Conservation (phyloP, 805 yeast genomes). For the Candida yuanshanica region DNA sequence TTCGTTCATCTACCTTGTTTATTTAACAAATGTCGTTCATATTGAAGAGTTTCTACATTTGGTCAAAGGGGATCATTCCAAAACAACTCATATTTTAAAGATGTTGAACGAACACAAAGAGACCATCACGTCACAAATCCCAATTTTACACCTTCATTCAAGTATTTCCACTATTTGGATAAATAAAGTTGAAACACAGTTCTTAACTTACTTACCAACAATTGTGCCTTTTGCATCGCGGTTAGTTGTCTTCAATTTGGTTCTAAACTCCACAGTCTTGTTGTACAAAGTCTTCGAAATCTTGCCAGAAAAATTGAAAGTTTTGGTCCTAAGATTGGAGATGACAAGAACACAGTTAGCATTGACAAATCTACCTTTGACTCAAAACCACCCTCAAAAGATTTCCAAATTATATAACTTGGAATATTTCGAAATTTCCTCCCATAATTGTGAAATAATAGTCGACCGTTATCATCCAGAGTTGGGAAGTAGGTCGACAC, state of each 20-base stretch:
- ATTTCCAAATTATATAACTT: constrained; percentile 1
- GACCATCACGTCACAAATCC: constrained; percentile 1
- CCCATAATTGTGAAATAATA: constrained; percentile 2
- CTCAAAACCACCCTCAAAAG: neutral
- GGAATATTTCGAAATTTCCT: constrained; percentile 9
- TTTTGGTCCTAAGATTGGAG: constrained; percentile 8
- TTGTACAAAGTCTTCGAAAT: constrained; percentile 1
- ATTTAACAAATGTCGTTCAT: constrained; percentile 7
- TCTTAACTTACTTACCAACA: constrained; percentile 1
- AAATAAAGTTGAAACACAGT: neutral
- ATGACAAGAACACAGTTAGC: constrained; percentile 4
- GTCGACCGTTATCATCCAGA: constrained; percentile 11
- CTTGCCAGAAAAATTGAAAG: constrained; percentile 7
- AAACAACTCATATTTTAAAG: neutral
- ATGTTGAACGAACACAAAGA: neutral
- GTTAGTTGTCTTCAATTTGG: constrained; percentile 6
- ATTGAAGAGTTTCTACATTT: constrained; percentile 4
- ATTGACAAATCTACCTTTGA: neutral
- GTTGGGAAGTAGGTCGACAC: neutral
- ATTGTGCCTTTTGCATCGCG: constrained; percentile 1
- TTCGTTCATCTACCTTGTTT: constrained; percentile 8
- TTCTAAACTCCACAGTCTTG: constrained; percentile 5
- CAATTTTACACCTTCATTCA: constrained; percentile 5
- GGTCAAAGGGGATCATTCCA: neutral
- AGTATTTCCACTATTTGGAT: constrained; percentile 3